Evolutionary conservation across 1,284 basidiomycete species (phyloP), one percentile per base, ranked within the genome.

Genomic region (Blastosporella zonata): DNA sequence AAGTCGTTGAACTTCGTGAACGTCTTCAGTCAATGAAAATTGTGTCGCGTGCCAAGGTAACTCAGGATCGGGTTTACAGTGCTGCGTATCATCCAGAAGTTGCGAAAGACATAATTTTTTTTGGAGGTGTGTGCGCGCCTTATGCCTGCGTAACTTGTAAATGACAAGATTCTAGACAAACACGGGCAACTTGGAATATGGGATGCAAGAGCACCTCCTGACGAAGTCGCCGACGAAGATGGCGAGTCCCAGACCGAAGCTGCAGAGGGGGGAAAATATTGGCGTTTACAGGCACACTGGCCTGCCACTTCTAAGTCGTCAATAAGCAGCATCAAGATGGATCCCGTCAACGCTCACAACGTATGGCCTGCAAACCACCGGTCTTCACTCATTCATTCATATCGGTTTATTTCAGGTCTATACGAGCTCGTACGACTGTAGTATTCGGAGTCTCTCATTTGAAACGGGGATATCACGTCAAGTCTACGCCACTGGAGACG

Each of bases 261-360:
- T 12, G 73, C 73, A 38, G 81, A 84, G 61, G 75, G 76, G n/a
- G 88, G 89, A 1, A 84, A 78, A 62, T 83, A 84, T 57, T 90
- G 84, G 83, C 77, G 79, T n/a, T 63, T 91, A 46, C 89, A 91
- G 61, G 69, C 75, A 20, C 89, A 91, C 55, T 91, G 89, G 89
- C 89, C 88, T 0, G 84, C 84, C 2, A 84, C 82, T 0, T 72
- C 85, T 7, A 82, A 82, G 58, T 90, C 87, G 0, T 89, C 87
- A 1, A 82, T 91, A 46, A 89, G 87, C 2, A 77, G 72, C 46
- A 74, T 91, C 50, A 88, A 83, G 60, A 73, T 91, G 46, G 81
- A 89, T 59, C 87, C 88, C 6, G 68, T 77, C 28, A 75, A 91
- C 59, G 71, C 84, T 0, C 84, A 89, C 57, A 85, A 73, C 52